These are phyloP conservation scores for Friedmanniomyces simplex DNA, from an alignment of 495 filamentous ascomycete species.

Conservation along the genomic window DNA sequence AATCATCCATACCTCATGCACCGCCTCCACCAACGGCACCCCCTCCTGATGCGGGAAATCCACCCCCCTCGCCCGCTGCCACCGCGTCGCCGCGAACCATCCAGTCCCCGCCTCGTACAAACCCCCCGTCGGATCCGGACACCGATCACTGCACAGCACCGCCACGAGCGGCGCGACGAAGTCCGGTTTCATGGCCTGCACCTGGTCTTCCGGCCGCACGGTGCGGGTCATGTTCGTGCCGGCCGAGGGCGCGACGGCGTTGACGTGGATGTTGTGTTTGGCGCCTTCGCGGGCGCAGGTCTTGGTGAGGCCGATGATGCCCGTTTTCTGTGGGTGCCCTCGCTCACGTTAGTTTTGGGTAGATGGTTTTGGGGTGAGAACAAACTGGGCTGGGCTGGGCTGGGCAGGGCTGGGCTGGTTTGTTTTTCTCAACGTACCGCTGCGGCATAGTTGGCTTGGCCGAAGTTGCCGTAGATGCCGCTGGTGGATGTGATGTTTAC, in stretches of 20 bases:
- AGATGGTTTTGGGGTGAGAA: too few relatives aligned
- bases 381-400: too few relatives aligned
- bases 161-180: slow-evolving; percentile 16
- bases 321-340: too few relatives aligned
- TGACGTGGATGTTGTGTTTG: slow-evolving; percentile 18
- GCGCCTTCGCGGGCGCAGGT: slow-evolving; percentile 12
- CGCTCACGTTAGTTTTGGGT: too few relatives aligned
- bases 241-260: slow-evolving; percentile 10
- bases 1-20: slow-evolving; percentile 10
- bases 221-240: slow-evolving; percentile 17
- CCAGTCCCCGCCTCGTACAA: slow-evolving; percentile 12
- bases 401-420: too few relatives aligned
- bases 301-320: slow-evolving; percentile 15
- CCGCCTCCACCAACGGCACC: slow-evolving; percentile 8
- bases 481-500: slow-evolving; percentile 16
- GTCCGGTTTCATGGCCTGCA: slow-evolving; percentile 7
- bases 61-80: slow-evolving; percentile 10
- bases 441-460: slow-evolving; percentile 20
- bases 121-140: slow-evolving; percentile 5
- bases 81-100: slow-evolving; percentile 11
- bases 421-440: too few relatives aligned
- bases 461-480: slow-evolving; percentile 21
- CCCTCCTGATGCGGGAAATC: slow-evolving; percentile 17
- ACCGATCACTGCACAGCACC: slow-evolving; percentile 5
- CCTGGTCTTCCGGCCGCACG: slow-evolving; percentile 13